Base-by-base conservation (phyloP, 306 rosid species). In the Cucurbita pepo region DNA sequence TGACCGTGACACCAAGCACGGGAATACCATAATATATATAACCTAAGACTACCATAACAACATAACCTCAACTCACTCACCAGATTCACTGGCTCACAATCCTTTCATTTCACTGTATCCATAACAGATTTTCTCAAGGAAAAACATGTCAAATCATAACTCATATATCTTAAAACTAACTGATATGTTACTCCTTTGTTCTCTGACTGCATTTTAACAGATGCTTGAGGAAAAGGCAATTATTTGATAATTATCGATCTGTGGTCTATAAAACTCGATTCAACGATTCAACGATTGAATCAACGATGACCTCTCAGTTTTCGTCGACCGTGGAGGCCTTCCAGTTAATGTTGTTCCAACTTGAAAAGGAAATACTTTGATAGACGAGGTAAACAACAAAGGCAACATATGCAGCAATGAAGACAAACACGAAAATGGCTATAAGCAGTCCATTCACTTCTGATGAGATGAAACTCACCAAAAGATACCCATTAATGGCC, bases 401-500 rank as follows among this genome's bases (percentile, higher is more conserved):
- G 22, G 86, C 88, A 43, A 85, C 76, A 78, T 91, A 91, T 0
- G 88, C 96, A 38, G 87, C 85, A 10, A 90, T 82, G 71, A 89
- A 75, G 40, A 72, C 72, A 7, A 69, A 71, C 41, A 89, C 81
- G 11, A 76, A 7, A 14, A 79, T 13, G 66, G 78, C 62, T 18
- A 88, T 10, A 34, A 74, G 40, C 54, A 73, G 78, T 62, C 99
- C 96, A 4, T 70, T 84, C 81, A 84, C 97, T 80, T 91, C 95
- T 14, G 84, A 41, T 9, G 87, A 77, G 86, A 95, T 83, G 92
- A 89, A 95, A 51, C 87, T 92, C 74, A 89, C 47, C 85, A 91
- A 72, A 25, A 95, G 92, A 83, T 95, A 91, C 54, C 97, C 99
- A 54, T 95, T 95, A 60, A 95, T 95, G 72, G 82, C 83, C 53